phyloP scores from a whole-genome alignment of 257 asterid genomes.

The Nicotiana undulata region DNA sequence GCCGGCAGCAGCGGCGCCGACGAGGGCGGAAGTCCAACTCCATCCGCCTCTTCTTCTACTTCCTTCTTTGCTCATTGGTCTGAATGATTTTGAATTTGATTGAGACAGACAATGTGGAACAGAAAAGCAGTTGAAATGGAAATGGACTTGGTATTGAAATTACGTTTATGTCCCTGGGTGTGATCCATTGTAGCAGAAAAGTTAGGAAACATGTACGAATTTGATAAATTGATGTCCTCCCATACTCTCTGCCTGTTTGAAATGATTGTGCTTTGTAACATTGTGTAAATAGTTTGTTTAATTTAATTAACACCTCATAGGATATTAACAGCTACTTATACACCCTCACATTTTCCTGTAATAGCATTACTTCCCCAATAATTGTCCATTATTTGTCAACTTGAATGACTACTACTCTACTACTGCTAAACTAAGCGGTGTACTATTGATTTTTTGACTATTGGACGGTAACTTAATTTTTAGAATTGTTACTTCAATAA shows the following conservation, averaged over 20 bases:
- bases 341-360: background rate
- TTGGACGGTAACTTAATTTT: no score
- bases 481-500: no score
- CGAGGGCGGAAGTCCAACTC: constrained; percentile 82
- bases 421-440: no score
- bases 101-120: background rate
- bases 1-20: constrained; percentile 76
- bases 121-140: background rate
- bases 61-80: constrained; percentile 12
- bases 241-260: background rate
- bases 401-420: no score
- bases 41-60: constrained; percentile 26
- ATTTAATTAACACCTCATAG: background rate
- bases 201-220: background rate
- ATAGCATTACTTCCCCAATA: background rate
- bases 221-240: background rate
- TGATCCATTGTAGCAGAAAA: background rate
- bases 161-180: background rate
- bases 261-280: background rate
- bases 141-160: background rate
- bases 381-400: no score
- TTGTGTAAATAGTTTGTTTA: background rate
- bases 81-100: background rate
- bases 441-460: no score
- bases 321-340: background rate